Evolutionary conservation across 2,329 filamentous ascomycete species (phyloP).

Genomic region (Sporothrix brasiliensis): DNA sequence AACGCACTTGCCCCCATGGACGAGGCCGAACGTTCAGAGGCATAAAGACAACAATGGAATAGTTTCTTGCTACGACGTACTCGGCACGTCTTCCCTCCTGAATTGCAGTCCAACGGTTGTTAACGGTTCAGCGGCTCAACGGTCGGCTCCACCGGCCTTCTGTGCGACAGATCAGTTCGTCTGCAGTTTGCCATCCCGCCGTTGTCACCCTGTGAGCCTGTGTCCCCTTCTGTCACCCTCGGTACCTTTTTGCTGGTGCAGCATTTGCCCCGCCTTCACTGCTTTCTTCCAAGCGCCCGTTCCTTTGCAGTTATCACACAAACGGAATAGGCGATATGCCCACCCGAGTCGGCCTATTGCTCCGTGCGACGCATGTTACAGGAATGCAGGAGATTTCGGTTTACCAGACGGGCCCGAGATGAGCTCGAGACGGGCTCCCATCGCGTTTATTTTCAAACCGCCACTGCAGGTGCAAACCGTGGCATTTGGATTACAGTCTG

Average conservation of each 20-base stretch:
- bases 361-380: too few species aligned
- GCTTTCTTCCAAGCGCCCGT: background rate
- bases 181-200: background rate
- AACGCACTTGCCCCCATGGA: background rate
- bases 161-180: background rate
- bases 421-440: too few species aligned
- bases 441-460: too few species aligned
- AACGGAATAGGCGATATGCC: too few species aligned
- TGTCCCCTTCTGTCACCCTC: background rate
- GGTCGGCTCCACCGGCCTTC: background rate
- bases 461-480: too few species aligned
- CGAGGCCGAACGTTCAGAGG: background rate
- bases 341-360: too few species aligned
- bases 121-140: conserved; percentile 3
- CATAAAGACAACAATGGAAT: conserved; percentile 11
- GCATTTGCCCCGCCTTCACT: background rate
- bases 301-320: background rate
- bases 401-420: too few species aligned
- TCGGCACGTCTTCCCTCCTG: background rate
- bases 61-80: background rate
- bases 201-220: too few species aligned
- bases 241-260: background rate
- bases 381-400: too few species aligned
- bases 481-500: background rate
- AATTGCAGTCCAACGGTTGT: background rate